Base-by-base conservation (phyloP, 2,329 filamentous ascomycete genomes). In the Dothistroma septosporum region DNA sequence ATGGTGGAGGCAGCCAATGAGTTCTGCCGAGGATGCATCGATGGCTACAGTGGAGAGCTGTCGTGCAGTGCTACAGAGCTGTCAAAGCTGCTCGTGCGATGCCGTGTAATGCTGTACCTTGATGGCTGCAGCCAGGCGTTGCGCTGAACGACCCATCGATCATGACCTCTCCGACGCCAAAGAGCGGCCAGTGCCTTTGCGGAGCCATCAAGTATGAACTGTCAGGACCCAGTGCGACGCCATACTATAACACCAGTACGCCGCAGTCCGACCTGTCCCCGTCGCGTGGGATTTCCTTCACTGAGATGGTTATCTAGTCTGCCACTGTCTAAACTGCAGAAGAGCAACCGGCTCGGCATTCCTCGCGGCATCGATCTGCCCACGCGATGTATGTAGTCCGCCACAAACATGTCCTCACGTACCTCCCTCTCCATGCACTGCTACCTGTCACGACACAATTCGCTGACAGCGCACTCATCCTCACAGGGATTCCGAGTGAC, bases 271-370 rank as follows among this genome's bases (percentile, higher is more conserved):
- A 46, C 11, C 35, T 16, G 21, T 16, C 14, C 1, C 46, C 37
- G 7, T n/a, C 2, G 16, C 57, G 33, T 16, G n/a, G 21, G 50
- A 50, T 48, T 33, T 33, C 14, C 8, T 22, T 32, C 28, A 22
- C 7, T 37, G 28, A 53, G 6, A 8, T 53, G 4, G 49, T 33
- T 7, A n/a, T 49, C 16, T 59, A 59, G 59, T 81, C 7, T 82
- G 79, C 67, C 78, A 81, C 63, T 81, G 80, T 68, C 67, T 72
- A 10, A 82, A 81, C 59, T 81, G 79, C 67, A 75, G 77, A 32
- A 79, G 80, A 63, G 72, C 75, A 0, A 65, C 64, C 10, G 66
- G 67, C 50, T 61, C 65, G 24, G 67, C 65, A 2, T 63, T 66
- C 46, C 53, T 62, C 37, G 57, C 60, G 14, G 61, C 67, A 47